Conservation (phyloP, 2,329 filamentous ascomycete species). For the Escovopsis sp. region DNA sequence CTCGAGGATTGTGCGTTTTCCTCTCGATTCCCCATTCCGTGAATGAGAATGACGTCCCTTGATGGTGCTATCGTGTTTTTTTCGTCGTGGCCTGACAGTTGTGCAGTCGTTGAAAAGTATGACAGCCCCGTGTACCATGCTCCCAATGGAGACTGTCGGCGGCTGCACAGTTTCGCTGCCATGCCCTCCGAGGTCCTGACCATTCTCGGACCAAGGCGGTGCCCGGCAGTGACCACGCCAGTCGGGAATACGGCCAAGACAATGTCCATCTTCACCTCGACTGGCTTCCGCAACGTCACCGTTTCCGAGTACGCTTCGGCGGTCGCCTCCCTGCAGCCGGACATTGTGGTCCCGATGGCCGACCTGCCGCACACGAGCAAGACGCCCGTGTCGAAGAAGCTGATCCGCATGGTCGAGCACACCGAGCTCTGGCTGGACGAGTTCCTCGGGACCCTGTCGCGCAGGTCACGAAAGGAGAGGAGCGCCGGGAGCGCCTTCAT, state of each 20-base stretch:
- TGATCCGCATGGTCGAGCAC: conserved; percentile 70
- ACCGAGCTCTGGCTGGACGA: conserved; percentile 70
- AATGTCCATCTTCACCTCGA: conserved; percentile 70
- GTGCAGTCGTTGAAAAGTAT: conserved; percentile 38
- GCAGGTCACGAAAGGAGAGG: conserved; percentile 9
- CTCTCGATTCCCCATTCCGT: not conserved
- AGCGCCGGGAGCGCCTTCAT: conserved; percentile 15
- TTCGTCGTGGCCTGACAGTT: not conserved
- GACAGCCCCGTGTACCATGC: conserved; percentile 35
- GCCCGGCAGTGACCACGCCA: conserved; percentile 59
- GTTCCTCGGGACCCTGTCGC: conserved; percentile 33
- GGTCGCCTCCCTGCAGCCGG: conserved; percentile 52
- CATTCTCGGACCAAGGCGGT: conserved; percentile 62
- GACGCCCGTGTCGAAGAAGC: conserved; percentile 53
- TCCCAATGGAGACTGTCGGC: conserved; percentile 26
- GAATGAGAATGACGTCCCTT: not conserved
- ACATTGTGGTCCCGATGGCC: conserved; percentile 65
- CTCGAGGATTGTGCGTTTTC: conserved; percentile 74
- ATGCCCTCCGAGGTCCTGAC: conserved; percentile 51
- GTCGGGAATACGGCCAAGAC: conserved; percentile 55
- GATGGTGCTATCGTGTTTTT: not conserved
- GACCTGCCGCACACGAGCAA: conserved; percentile 44
- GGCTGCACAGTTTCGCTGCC: conserved; percentile 64
- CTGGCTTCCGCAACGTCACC: conserved; percentile 62
- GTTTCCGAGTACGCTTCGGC: conserved; percentile 54